These are phyloP conservation scores for Martensiomyces pterosporus DNA, from an alignment of 192 early-diverging fungal species.

Conservation along the genomic window DNA sequence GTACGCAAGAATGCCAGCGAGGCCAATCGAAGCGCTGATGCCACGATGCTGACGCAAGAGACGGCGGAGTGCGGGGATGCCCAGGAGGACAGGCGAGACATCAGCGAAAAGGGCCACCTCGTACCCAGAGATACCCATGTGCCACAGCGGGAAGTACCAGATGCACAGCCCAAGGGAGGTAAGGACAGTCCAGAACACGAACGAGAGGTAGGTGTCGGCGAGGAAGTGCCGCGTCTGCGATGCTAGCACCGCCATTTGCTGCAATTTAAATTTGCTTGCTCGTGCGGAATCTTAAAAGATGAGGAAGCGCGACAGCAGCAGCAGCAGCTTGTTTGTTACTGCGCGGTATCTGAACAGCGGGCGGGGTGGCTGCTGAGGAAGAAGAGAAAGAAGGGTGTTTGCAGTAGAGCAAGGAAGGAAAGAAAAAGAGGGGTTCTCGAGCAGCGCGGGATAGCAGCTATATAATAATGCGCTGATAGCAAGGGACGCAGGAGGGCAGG, in stretches of 20 bases:
- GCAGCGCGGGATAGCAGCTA: too few species aligned
- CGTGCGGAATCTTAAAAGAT: too few species aligned
- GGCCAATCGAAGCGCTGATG: slow-evolving; percentile 53
- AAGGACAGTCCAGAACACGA: slow-evolving; percentile 79
- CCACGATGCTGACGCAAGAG: slow-evolving; percentile 53
- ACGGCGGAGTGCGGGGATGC: slow-evolving; percentile 53
- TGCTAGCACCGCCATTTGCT: slow-evolving; percentile 5
- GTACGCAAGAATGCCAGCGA: slow-evolving; percentile 64
- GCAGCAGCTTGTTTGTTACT: too few species aligned
- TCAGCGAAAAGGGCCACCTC: slow-evolving; percentile 68
- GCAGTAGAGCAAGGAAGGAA: too few species aligned
- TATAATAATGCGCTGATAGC: too few species aligned
- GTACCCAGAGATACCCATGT: slow-evolving; percentile 81
- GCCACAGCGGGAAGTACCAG: slow-evolving; percentile 83
- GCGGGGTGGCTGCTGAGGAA: too few species aligned
- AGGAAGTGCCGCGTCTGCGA: slow-evolving; percentile 45
- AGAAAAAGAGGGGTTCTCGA: too few species aligned
- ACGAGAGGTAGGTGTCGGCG: slow-evolving; percentile 67
- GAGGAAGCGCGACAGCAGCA: too few species aligned
- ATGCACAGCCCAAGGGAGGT: slow-evolving; percentile 65
- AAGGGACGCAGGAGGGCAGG: too few species aligned
- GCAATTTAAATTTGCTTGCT: too few species aligned
- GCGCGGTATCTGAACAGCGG: too few species aligned
- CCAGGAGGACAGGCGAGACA: slow-evolving; percentile 55
- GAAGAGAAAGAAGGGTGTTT: too few species aligned